Percentiles rank a stretch among this genome's conserved stretches.
These are phyloP conservation scores for Phycomyces blakesleeanus DNA, from an alignment of 192 early-diverging fungal species.

Conservation along the genomic window DNA sequence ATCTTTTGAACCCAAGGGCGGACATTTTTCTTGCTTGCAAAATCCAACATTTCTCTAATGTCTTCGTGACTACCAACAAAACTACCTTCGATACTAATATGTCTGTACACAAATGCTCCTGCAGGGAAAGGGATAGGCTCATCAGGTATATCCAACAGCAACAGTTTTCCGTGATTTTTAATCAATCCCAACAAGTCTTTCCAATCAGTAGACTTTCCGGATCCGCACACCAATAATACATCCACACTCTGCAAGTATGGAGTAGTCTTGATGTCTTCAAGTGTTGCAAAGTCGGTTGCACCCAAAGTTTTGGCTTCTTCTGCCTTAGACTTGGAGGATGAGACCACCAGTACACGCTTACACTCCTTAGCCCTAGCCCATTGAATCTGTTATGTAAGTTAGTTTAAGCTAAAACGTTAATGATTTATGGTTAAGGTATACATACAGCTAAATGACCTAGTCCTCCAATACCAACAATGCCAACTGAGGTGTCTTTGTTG, in stretches of 20 bases:
- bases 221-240: constrained; percentile 34
- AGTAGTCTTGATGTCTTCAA: neutral
- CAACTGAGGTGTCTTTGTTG: constrained; percentile 44
- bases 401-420: neutral
- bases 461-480: constrained; percentile 63
- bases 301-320: constrained; percentile 55
- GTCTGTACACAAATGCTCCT: constrained; percentile 39
- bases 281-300: constrained; percentile 47
- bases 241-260: constrained; percentile 27
- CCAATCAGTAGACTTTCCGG: constrained; percentile 42
- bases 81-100: constrained; percentile 59
- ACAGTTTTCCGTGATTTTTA: constrained; percentile 54
- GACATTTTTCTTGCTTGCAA: constrained; percentile 61
- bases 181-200: constrained; percentile 43
- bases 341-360: constrained; percentile 52
- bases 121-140: constrained; percentile 43
- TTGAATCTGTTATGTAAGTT: constrained; percentile 38
- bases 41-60: constrained; percentile 62
- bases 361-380: constrained; percentile 49
- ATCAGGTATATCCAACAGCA: constrained; percentile 67
- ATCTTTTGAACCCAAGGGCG: constrained; percentile 61
- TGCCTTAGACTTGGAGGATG: constrained; percentile 50
- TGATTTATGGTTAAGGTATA: neutral
- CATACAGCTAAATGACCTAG: constrained; percentile 60
- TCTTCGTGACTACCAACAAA: constrained; percentile 58